Conservation (phyloP, 768 basidiomycete species). For the Rossbeevera mucosa region DNA sequence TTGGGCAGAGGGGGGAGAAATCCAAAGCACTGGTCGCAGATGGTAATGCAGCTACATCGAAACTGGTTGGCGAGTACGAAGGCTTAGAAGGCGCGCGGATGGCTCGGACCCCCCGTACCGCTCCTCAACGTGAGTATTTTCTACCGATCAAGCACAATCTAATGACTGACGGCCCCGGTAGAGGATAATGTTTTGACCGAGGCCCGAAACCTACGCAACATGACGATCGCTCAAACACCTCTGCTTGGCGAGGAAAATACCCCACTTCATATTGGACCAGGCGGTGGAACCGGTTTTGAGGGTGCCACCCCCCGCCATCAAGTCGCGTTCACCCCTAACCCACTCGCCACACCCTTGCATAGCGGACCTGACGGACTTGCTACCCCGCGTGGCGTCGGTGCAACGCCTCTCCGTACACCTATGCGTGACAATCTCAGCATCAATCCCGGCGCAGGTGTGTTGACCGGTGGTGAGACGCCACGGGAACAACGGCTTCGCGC, state of each 20-base stretch:
- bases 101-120: conserved; percentile 93
- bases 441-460: conserved; percentile 64
- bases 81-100: conserved; percentile 82
- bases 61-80: conserved; percentile 88
- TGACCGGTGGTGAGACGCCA: conserved; percentile 63
- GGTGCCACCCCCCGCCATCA: conserved; percentile 91
- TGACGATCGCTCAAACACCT: conserved; percentile 90
- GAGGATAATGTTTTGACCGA: conserved; percentile 95
- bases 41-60: conserved; percentile 80
- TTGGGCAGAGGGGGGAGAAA: conserved; percentile 87
- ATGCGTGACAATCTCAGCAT: conserved; percentile 88
- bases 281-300: conserved; percentile 90
- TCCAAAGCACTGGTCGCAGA: conserved; percentile 81
- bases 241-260: conserved; percentile 97
- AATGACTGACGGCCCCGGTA: conserved; percentile 30
- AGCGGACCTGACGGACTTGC: conserved; percentile 41
- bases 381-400: conserved; percentile 54
- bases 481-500: conserved; percentile 63
- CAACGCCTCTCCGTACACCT: conserved; percentile 91
- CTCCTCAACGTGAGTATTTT: conserved; percentile 74
- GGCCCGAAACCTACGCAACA: conserved; percentile 91
- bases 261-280: conserved; percentile 69
- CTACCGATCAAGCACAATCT: conserved; percentile 4
- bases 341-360: conserved; percentile 80
- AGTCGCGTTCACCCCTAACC: conserved; percentile 92